Percentiles rank a stretch among this genome's conserved stretches.
Evolutionary conservation across 352 stramenopile genomes (phyloP).

Genomic region (Globisporangium perplexum): DNA sequence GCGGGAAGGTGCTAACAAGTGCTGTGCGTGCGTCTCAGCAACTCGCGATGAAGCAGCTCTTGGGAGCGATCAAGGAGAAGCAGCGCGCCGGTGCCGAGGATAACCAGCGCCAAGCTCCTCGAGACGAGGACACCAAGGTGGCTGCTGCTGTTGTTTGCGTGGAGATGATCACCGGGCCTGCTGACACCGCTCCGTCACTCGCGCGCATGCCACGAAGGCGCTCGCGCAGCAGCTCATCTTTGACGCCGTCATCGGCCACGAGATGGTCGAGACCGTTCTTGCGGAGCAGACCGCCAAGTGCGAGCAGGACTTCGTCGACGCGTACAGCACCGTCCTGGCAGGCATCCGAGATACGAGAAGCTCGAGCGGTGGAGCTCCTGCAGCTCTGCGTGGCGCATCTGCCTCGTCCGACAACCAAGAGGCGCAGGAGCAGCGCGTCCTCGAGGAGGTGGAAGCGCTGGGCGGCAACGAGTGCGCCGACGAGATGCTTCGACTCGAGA

Average conservation of each 20-base stretch:
- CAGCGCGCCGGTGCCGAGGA: conserved; percentile 4
- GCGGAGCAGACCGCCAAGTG: conserved; percentile 39
- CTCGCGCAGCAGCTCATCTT: conserved; percentile 50
- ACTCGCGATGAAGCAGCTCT: conserved; percentile 46
- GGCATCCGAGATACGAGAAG: conserved; percentile 15
- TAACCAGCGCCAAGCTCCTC: conserved; percentile 26
- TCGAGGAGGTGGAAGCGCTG: conserved; percentile 11
- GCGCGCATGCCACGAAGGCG: conserved; percentile 12
- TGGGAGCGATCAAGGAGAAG: conserved; percentile 18
- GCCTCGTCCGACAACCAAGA: conserved; percentile 3
- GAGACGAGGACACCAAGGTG: conserved; percentile 18
- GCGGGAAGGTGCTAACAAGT: background rate
- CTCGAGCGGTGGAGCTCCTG: background rate
- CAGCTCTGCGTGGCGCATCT: background rate
- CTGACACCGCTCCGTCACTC: too few relatives aligned
- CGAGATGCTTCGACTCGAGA: conserved; percentile 46
- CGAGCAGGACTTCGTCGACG: conserved; percentile 30
- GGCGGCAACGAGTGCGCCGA: conserved; percentile 19
- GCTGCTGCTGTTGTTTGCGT: background rate
- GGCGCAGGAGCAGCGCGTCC: conserved; percentile 18
- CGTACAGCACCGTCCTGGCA: conserved; percentile 26
- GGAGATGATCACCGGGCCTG: too few relatives aligned
- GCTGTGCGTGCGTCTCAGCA: conserved; percentile 15
- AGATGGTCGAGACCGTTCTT: conserved; percentile 57
- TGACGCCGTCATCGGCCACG: conserved; percentile 60